A percentile compares a stretch with the other conserved stretches of the same genome.
phyloP scores from a whole-genome alignment of 352 stramenopile genomes.

The Globisporangium viniferum region DNA sequence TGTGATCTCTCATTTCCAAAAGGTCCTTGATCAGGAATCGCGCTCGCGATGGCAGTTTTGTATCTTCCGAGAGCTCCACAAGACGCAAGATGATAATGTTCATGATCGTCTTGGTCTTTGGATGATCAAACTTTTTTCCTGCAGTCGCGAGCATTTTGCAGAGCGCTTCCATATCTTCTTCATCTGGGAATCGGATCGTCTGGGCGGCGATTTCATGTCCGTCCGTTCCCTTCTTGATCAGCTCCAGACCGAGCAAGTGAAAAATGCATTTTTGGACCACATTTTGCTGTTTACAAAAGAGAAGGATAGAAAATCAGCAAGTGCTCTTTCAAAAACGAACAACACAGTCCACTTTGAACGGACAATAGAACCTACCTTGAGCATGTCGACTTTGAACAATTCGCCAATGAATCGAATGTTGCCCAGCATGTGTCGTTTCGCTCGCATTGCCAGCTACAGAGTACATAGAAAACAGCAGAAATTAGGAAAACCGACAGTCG shows the following conservation, averaged over 20 bases:
- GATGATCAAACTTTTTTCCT: slow-evolving; percentile 87
- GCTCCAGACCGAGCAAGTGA: slow-evolving; percentile 72
- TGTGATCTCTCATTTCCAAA: slow-evolving; percentile 80
- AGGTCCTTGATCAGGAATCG: slow-evolving; percentile 85
- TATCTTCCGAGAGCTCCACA: slow-evolving; percentile 78
- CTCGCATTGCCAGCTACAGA: slow-evolving; percentile 45
- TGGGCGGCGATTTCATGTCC: slow-evolving; percentile 52
- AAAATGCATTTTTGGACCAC: slow-evolving; percentile 80
- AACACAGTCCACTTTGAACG: neutral
- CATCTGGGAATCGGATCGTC: slow-evolving; percentile 72
- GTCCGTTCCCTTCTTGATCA: slow-evolving; percentile 36
- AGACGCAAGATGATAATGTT: slow-evolving; percentile 83
- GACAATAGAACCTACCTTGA: slow-evolving; percentile 47
- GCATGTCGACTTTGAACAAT: slow-evolving; percentile 83
- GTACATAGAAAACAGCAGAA: neutral
- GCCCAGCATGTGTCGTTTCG: slow-evolving; percentile 77
- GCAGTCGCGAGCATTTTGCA: slow-evolving; percentile 84
- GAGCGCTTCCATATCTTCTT: slow-evolving; percentile 81
- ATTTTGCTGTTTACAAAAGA: slow-evolving; percentile 33
- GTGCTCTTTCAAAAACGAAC: neutral
- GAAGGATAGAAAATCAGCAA: neutral
- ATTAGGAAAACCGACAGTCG: neutral
- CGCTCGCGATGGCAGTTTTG: slow-evolving; percentile 61
- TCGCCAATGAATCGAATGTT: slow-evolving; percentile 89
- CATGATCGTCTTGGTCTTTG: slow-evolving; percentile 75